Conservation (phyloP, 164 flowering plant species). For the Chimonanthus praecox region DNA sequence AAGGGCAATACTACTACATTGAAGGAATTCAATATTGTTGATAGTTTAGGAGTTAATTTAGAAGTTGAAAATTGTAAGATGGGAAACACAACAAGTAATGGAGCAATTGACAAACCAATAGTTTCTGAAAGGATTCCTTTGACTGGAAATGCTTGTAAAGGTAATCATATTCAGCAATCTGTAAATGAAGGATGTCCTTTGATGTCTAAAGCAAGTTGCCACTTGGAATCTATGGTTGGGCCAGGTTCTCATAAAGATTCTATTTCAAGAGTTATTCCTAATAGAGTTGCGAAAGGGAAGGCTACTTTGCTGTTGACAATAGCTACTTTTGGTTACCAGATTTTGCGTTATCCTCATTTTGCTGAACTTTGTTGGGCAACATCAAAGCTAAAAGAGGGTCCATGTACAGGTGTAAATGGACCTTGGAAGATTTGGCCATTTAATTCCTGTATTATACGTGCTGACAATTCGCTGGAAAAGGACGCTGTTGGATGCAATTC, state of each 20-base stretch:
- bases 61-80: conserved; percentile 7
- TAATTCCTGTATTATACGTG: conserved; percentile 80
- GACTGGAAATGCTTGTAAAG: conserved; percentile 2
- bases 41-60: conserved; percentile 12
- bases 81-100: conserved; percentile 18
- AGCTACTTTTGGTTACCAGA: conserved; percentile 84
- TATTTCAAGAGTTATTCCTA: conserved; percentile 19
- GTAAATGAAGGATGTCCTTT: conserved; percentile 5
- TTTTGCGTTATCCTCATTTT: conserved; percentile 88
- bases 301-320: conserved; percentile 57
- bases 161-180: neutral
- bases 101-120: neutral
- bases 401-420: conserved; percentile 59
- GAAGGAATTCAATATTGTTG: conserved; percentile 17
- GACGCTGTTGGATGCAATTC: conserved; percentile 30
- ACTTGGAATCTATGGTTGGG: conserved; percentile 7
- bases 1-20: neutral
- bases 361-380: conserved; percentile 98
- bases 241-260: conserved; percentile 22
- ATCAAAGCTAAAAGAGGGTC: conserved; percentile 92
- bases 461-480: conserved; percentile 38
- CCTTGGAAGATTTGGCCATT: conserved; percentile 99
- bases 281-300: conserved; percentile 48
- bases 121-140: conserved; percentile 4
- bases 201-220: neutral